phyloP scores from a whole-genome alignment of 2,329 filamentous ascomycete species.

The Aureobasidium sp. region DNA sequence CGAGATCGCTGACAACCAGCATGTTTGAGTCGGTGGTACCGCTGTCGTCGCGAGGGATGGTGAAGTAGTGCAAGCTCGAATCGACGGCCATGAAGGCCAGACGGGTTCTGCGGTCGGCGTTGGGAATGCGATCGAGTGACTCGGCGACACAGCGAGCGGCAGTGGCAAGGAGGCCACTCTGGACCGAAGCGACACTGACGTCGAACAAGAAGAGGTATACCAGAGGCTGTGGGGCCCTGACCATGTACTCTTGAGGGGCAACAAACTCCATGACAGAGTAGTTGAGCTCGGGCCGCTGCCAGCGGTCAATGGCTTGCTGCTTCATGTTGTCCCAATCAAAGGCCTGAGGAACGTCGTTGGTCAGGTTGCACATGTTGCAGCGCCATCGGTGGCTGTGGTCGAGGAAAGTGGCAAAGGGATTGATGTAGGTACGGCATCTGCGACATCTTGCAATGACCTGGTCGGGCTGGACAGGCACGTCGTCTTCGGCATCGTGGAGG shows the following conservation, averaged over 20 bases:
- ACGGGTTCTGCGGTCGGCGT: constrained; percentile 85
- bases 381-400: constrained; percentile 97
- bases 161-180: constrained; percentile 84
- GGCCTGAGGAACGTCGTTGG: constrained; percentile 97
- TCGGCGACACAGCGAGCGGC: constrained; percentile 89
- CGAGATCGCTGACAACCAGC: constrained; percentile 89
- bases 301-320: constrained; percentile 85
- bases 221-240: constrained; percentile 87
- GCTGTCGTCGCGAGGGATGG: constrained; percentile 79
- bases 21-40: constrained; percentile 81
- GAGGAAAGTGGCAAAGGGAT: constrained; percentile 91
- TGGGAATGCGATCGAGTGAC: constrained; percentile 94
- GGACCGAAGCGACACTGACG: constrained; percentile 84
- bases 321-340: constrained; percentile 96
- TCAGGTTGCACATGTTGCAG: constrained; percentile 99
- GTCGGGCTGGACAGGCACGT: constrained; percentile 85
- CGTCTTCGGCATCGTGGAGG: constrained; percentile 87
- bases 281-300: constrained; percentile 88
- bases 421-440: constrained; percentile 94
- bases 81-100: constrained; percentile 95
- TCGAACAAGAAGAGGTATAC: constrained; percentile 96
- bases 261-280: constrained; percentile 97
- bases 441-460: constrained; percentile 96
- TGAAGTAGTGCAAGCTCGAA: constrained; percentile 92
- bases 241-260: constrained; percentile 98